Conservation (phyloP, 1,139 yeast genomes). For the Eremothecium coryli region DNA sequence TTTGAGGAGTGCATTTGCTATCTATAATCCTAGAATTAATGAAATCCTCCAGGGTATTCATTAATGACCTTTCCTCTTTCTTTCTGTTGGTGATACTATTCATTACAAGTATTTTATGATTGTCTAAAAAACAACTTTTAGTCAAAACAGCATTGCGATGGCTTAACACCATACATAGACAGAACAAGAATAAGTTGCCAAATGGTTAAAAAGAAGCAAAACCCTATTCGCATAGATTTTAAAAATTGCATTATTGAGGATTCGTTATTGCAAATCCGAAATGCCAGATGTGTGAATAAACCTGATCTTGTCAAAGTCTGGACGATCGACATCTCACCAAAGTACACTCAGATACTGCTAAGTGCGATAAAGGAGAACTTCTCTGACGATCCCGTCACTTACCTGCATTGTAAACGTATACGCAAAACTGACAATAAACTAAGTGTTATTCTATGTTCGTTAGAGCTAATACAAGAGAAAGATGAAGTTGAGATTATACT, state of each 20-base stretch:
- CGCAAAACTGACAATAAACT: constrained; percentile 25
- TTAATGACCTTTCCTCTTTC: background rate
- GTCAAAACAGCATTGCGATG: no score
- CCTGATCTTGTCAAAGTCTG: constrained; percentile 45
- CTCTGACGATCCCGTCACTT: constrained; percentile 32
- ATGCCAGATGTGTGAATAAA: constrained; percentile 22
- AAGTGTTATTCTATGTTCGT: constrained; percentile 32
- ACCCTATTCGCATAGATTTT: constrained; percentile 38
- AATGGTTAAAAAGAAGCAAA: constrained; percentile 32
- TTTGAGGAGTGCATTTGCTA: background rate
- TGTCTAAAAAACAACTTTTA: no score
- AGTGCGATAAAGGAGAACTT: constrained; percentile 23
- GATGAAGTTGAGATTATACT: constrained; percentile 15
- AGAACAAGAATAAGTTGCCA: background rate
- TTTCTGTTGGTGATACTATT: no score
- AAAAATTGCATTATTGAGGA: constrained; percentile 41
- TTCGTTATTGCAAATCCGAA: constrained; percentile 41
- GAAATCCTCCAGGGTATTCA: constrained; percentile 10
- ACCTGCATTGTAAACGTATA: constrained; percentile 39
- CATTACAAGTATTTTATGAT: no score
- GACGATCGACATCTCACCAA: constrained; percentile 44
- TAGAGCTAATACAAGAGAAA: constrained; percentile 14
- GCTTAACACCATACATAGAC: no score
- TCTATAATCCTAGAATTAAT: background rate
- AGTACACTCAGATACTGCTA: constrained; percentile 33